Percentiles rank a stretch among this genome's conserved stretches.
Evolutionary conservation across 306 rosid genomes (phyloP).

Genomic region (Hylodesmum podocarpum): DNA sequence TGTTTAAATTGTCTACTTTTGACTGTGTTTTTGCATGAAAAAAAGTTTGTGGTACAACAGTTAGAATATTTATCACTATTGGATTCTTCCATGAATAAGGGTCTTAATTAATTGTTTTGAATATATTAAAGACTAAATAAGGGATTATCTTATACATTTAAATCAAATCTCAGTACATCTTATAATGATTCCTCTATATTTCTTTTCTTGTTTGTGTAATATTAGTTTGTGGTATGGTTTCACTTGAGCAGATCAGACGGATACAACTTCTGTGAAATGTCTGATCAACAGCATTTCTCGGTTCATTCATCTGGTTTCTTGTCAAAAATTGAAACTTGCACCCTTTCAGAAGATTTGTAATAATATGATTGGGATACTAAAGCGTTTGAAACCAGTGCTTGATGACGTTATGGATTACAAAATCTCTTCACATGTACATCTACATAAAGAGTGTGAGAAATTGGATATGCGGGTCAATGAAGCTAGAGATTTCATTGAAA

Average conservation of each 20-base stretch:
- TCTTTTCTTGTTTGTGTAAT: constrained; percentile 1
- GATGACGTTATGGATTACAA: constrained; percentile 65
- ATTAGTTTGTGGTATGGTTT: constrained; percentile 32
- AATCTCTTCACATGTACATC: constrained; percentile 47
- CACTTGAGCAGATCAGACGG: constrained; percentile 66
- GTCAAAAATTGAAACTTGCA: constrained; percentile 58
- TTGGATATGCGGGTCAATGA: constrained; percentile 69
- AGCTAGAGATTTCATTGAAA: constrained; percentile 81
- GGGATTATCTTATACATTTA: background rate
- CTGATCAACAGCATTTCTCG: constrained; percentile 92
- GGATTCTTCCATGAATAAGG: constrained; percentile 12
- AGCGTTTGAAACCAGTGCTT: constrained; percentile 83
- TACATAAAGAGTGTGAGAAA: constrained; percentile 69
- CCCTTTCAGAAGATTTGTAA: constrained; percentile 72
- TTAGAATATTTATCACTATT: constrained; percentile 18
- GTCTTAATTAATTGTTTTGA: background rate
- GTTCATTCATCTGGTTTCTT: constrained; percentile 81
- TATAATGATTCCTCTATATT: background rate
- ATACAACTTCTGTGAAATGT: constrained; percentile 68
- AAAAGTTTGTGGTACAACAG: constrained; percentile 14
- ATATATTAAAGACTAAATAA: background rate
- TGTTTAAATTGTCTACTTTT: background rate
- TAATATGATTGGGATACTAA: constrained; percentile 64
- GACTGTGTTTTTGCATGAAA: constrained; percentile 24
- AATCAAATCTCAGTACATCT: background rate